These are phyloP conservation scores for Leptographium wingfieldii DNA, from an alignment of 2,329 filamentous ascomycete species.

Conservation along the genomic window DNA sequence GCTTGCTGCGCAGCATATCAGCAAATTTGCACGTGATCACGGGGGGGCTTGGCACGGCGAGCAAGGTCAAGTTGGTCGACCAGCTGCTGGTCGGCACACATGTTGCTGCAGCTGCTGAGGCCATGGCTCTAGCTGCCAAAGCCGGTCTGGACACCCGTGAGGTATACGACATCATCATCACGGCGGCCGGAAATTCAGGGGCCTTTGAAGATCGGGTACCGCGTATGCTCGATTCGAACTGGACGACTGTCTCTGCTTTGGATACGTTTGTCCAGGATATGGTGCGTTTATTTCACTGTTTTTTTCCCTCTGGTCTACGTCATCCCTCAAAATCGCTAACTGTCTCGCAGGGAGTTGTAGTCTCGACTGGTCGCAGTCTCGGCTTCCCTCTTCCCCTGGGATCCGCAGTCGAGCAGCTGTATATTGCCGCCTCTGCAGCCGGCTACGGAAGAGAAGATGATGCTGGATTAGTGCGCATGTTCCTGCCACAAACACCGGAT, in stretches of 20 bases:
- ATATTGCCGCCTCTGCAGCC: conserved; percentile 16
- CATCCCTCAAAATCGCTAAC: background rate
- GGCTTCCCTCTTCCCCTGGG: conserved; percentile 23
- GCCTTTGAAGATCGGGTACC: conserved; percentile 45
- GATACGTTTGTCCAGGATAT: conserved; percentile 12
- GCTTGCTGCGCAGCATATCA: conserved; percentile 63
- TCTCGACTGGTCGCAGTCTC: background rate
- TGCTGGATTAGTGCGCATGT: conserved; percentile 16
- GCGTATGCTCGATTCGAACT: conserved; percentile 38
- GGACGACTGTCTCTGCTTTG: conserved; percentile 23
- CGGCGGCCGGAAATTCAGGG: conserved; percentile 27
- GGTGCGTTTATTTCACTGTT: background rate
- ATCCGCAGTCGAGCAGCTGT: conserved; percentile 21
- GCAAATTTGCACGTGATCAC: conserved; percentile 41
- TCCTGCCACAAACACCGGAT: conserved; percentile 11
- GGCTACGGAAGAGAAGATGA: conserved; percentile 19
- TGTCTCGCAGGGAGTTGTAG: background rate
- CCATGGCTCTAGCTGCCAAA: conserved; percentile 36
- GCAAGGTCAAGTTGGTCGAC: conserved; percentile 41
- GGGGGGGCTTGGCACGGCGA: conserved; percentile 35
- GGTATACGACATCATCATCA: conserved; percentile 18
- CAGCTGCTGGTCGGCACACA: conserved; percentile 40
- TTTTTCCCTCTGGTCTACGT: background rate
- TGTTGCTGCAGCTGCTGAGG: conserved; percentile 36
- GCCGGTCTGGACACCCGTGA: conserved; percentile 29